These are phyloP conservation scores for Mortierella sp. DNA, from an alignment of 371 early-diverging fungal species.

Conservation along the genomic window DNA sequence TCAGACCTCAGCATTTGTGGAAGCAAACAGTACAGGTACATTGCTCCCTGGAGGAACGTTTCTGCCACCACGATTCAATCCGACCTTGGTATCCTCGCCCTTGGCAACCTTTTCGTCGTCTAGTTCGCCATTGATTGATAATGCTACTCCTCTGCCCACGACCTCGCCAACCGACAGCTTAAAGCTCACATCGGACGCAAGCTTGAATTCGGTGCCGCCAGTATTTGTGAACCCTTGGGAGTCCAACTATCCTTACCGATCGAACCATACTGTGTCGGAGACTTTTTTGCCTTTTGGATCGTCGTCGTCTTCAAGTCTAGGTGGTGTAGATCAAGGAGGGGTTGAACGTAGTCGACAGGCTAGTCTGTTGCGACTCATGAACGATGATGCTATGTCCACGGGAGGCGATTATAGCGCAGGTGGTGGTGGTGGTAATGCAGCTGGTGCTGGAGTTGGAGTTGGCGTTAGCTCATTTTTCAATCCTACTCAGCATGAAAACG, in stretches of 20 bases:
- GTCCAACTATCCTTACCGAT: conserved; percentile 11
- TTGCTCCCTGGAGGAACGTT: conserved; percentile 3
- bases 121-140: conserved; percentile 7
- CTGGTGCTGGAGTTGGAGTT: not conserved
- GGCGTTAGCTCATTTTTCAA: not conserved
- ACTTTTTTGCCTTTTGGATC: conserved; percentile 31
- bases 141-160: not conserved
- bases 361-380: conserved; percentile 43
- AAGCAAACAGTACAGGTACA: not conserved
- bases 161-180: not conserved
- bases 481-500: not conserved
- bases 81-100: conserved; percentile 1
- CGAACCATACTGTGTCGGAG: conserved; percentile 20
- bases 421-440: too few species aligned
- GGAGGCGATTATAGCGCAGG: too few species aligned
- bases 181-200: not conserved
- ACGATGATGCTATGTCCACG: not conserved
- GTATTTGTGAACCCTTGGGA: conserved; percentile 55
- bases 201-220: not conserved
- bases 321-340: not conserved
- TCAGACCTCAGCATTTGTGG: not conserved
- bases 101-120: conserved; percentile 8
- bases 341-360: conserved; percentile 25
- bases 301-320: conserved; percentile 1
- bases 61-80: conserved; percentile 8